Evolutionary conservation across 495 filamentous ascomycete species (phyloP), one percentile per base, ranked within the genome.

Genomic region (Jackrogersella multiformis): DNA sequence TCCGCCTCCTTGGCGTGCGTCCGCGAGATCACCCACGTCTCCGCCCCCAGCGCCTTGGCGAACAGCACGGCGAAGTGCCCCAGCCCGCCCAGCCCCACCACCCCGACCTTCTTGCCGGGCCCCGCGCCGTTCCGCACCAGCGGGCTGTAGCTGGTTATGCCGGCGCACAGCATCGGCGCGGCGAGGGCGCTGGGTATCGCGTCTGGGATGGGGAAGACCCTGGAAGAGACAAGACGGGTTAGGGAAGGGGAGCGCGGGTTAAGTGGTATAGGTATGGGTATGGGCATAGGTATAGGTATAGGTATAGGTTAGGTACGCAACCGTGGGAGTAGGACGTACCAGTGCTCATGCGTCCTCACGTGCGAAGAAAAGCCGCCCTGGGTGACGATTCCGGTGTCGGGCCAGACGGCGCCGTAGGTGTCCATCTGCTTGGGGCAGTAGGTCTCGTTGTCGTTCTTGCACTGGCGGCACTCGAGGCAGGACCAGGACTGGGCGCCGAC

Each of bases 91-190:
- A 86, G 61, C 1, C 84, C 84, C 6, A 96, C 88, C 51, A 93
- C 87, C 36, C 85, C 92, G 16, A 95, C 89, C 75, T 91, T 92
- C 79, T 91, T 92, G n/a, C 91, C 90, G 0, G 89, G 88, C 0
- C 89, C 88, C 41, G 80, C 81, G n/a, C 88, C 89, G 72, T 91
- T 87, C 23, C 90, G 86, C 36, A 90, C 87, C 1, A 97, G 81
- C 0, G 92, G 92, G 32, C 86, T 89, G 78, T 88, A 96, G 26
- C 87, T 87, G 1, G 94, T 97, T 28, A 96, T 77, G 42, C 93
- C 93, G 32, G 92, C 93, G 74, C 93, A 97, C 70, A 96, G 83
- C 92, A 69, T 96, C 1, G 92, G 93, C 12, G 93, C 93, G 1
- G 89, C 92, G 28, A 87, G 72, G 39, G 82, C 82, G 68, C 81